These are phyloP conservation scores for Trametes gibbosa DNA, from an alignment of 768 basidiomycete species.

Conservation along the genomic window DNA sequence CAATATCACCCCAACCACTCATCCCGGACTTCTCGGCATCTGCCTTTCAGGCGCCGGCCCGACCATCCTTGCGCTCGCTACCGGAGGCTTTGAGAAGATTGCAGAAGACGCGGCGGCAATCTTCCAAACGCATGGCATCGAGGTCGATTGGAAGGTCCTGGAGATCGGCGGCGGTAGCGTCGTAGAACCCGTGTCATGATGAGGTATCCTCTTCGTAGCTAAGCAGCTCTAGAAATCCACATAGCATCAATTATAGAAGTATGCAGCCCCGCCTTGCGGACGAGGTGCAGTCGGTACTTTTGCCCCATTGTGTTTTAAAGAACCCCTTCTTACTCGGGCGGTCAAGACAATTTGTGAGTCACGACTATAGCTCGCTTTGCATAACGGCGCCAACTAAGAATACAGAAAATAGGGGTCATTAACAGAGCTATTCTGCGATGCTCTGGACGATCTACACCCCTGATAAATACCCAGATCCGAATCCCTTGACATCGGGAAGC, in stretches of 20 bases:
- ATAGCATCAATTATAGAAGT: not conserved
- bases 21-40: slow-evolving; percentile 94
- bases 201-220: too few species aligned
- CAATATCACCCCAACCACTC: slow-evolving; percentile 79
- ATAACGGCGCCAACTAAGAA: slow-evolving; percentile 1
- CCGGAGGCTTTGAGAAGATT: slow-evolving; percentile 77
- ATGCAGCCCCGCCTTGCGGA: not conserved
- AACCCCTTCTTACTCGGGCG: not conserved
- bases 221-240: not conserved
- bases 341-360: not conserved
- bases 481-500: too few species aligned
- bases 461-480: not conserved
- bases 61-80: slow-evolving; percentile 94
- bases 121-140: slow-evolving; percentile 67
- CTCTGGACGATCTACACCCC: slow-evolving; percentile 8
- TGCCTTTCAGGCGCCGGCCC: slow-evolving; percentile 98
- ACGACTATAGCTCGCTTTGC: slow-evolving; percentile 1
- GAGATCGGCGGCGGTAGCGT: slow-evolving; percentile 54
- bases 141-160: slow-evolving; percentile 90
- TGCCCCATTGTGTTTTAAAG: not conserved
- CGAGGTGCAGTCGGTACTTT: not conserved
- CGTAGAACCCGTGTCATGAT: slow-evolving; percentile 16
- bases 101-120: slow-evolving; percentile 77
- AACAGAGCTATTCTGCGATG: not conserved
- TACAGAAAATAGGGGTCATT: slow-evolving; percentile 3